These are phyloP conservation scores for Citrullus amarus DNA, from an alignment of 306 rosid genomes.

Conservation along the genomic window DNA sequence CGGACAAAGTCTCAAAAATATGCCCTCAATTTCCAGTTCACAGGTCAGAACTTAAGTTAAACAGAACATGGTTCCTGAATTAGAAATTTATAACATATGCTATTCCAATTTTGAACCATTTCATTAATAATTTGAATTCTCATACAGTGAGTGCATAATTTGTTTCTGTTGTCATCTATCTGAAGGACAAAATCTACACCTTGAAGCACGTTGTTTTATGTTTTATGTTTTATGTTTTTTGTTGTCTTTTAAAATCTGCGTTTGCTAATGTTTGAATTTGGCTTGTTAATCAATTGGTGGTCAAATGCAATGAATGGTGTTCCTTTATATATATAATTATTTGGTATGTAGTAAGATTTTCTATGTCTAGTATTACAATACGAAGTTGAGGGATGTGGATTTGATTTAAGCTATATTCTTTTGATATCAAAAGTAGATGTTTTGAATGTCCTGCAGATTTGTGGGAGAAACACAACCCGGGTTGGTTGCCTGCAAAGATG, in stretches of 20 bases:
- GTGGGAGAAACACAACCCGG: conserved; percentile 67
- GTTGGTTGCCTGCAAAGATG: conserved; percentile 41
- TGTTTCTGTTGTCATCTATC: not conserved
- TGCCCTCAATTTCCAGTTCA: conserved; percentile 59
- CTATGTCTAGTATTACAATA: not conserved
- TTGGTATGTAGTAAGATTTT: no score
- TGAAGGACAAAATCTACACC: not conserved
- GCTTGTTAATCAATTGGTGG: not conserved
- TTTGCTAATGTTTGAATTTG: not conserved
- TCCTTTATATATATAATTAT: no score
- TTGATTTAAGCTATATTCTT: not conserved
- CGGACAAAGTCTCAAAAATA: conserved; percentile 34
- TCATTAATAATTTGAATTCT: not conserved
- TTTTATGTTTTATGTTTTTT: no score
- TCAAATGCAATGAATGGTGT: not conserved
- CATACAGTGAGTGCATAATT: not conserved
- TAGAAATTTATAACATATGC: not conserved
- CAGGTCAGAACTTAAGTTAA: conserved; percentile 35
- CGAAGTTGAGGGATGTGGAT: not conserved
- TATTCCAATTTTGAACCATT: not conserved
- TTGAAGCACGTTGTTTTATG: not conserved
- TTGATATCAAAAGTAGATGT: not conserved
- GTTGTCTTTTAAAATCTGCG: no score
- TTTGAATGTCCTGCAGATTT: conserved; percentile 37
- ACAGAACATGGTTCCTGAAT: not conserved